These are phyloP conservation scores for Candida easanensis DNA, from an alignment of 805 yeast species.

Conservation along the genomic window DNA sequence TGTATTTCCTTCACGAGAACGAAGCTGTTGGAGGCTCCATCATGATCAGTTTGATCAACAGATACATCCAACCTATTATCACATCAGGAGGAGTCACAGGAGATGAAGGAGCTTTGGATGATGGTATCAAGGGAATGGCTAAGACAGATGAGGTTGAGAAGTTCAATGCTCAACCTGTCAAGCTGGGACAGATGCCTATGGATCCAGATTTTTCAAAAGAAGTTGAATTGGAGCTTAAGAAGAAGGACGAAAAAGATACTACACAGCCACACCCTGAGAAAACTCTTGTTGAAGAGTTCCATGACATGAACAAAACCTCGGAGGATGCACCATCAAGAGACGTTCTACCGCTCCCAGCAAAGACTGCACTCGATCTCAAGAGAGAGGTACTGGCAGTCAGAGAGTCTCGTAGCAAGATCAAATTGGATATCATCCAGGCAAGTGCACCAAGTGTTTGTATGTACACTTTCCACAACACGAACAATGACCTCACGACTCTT, in stretches of 20 bases:
- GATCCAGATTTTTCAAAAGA: slow-evolving; percentile 85
- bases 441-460: slow-evolving; percentile 92
- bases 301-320: slow-evolving; percentile 39
- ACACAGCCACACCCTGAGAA: slow-evolving; percentile 27
- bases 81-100: slow-evolving; percentile 42
- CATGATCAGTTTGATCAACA: slow-evolving; percentile 80
- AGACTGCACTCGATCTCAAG: slow-evolving; percentile 75
- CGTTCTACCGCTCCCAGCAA: slow-evolving; percentile 79
- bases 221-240: slow-evolving; percentile 76
- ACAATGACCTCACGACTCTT: slow-evolving; percentile 80
- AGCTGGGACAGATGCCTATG: slow-evolving; percentile 79
- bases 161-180: slow-evolving; percentile 70
- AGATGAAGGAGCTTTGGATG: slow-evolving; percentile 39
- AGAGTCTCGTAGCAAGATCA: slow-evolving; percentile 76
- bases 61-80: slow-evolving; percentile 57
- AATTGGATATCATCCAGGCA: slow-evolving; percentile 67
- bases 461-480: slow-evolving; percentile 97
- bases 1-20: slow-evolving; percentile 87
- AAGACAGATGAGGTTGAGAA: slow-evolving; percentile 46
- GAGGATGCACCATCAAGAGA: slow-evolving; percentile 71
- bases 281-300: slow-evolving; percentile 64
- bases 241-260: slow-evolving; percentile 65
- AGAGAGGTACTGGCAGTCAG: slow-evolving; percentile 74
- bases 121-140: slow-evolving; percentile 31
- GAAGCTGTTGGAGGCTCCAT: slow-evolving; percentile 91